Base-by-base conservation (phyloP, 202 grass and related monocot species). In the Digitaria exilis region DNA sequence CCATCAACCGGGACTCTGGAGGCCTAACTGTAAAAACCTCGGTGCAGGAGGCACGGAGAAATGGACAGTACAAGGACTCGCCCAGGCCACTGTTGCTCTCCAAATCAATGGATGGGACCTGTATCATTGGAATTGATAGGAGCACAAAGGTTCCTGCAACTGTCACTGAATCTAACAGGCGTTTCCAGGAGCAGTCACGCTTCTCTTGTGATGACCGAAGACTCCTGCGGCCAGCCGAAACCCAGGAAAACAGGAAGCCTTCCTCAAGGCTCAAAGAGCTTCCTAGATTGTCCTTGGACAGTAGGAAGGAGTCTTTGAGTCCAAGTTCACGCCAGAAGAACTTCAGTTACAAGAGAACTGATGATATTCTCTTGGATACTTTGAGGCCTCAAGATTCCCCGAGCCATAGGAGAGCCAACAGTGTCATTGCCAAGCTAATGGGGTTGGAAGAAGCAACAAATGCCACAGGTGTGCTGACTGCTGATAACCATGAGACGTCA, bases 391-490 rank as follows among this genome's bases (percentile, higher is more conserved):
- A 92, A 78, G 91, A 88, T 51, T 95, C 87, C 42, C 87, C 87
- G 1, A 82, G 88, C 68, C 88, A 92, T 69, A 89, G 60, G 62
- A 69, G 88, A 42, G 88, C 89, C 35, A 92, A 80, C 68, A 90
- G 86, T 86, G 76, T 99, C 43, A 92, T 99, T 77, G 93, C 93
- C 73, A 96, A 80, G 90, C 88, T 99, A 61, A 99, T 99, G 96
- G 96, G 96, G 28, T 80, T 99, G 84, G 93, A 94, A 80, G 88
- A 84, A 76, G 71, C 86, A 86, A 92, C 93, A 49, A 31, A 78
- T 84, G 84, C 86, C 46, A 84, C 71, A 24, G 89, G 85, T 42
- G 30, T 69, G 28, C 50, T 71, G 31, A 54, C 46, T 62, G 19
- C 69, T 30, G 73, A 75, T 50, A 87, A 57, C 74, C 50, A 80